phyloP scores from a whole-genome alignment of 495 filamentous ascomycete genomes.

The Aspergillus baeticus region DNA sequence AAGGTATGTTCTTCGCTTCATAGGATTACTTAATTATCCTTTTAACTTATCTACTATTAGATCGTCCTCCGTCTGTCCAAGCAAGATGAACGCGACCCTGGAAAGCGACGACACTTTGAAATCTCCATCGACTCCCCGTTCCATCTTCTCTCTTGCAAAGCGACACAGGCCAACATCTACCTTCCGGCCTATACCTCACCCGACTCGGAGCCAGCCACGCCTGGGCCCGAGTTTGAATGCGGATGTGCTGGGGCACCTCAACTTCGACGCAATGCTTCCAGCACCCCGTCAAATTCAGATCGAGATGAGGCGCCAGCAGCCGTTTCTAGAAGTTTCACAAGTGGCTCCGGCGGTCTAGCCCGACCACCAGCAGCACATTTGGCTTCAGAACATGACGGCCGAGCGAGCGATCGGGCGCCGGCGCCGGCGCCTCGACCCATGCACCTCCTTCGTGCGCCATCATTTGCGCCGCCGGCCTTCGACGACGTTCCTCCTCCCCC shows the following conservation, averaged over 20 bases:
- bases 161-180: conserved; percentile 85
- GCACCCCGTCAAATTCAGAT: conserved; percentile 34
- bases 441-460: conserved; percentile 84
- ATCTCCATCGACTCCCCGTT: conserved; percentile 99
- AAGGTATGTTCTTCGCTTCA: conserved; percentile 64
- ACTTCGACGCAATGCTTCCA: conserved; percentile 37
- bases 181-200: conserved; percentile 80
- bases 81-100: conserved; percentile 74
- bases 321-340: conserved; percentile 46
- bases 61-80: conserved; percentile 96
- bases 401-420: not conserved
- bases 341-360: conserved; percentile 44
- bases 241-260: conserved; percentile 71
- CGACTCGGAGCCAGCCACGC: conserved; percentile 44
- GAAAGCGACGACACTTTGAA: conserved; percentile 89
- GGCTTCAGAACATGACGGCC: conserved; percentile 42
- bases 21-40: not conserved
- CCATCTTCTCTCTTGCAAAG: conserved; percentile 90
- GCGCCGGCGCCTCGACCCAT: conserved; percentile 60
- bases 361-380: conserved; percentile 50
- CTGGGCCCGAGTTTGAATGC: conserved; percentile 60
- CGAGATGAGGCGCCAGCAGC: conserved; percentile 21
- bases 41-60: conserved; percentile 41
- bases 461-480: conserved; percentile 88
- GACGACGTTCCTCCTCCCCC: conserved; percentile 87